phyloP scores from a whole-genome alignment of 208 protist species.

The Borovskyia barvae region DNA sequence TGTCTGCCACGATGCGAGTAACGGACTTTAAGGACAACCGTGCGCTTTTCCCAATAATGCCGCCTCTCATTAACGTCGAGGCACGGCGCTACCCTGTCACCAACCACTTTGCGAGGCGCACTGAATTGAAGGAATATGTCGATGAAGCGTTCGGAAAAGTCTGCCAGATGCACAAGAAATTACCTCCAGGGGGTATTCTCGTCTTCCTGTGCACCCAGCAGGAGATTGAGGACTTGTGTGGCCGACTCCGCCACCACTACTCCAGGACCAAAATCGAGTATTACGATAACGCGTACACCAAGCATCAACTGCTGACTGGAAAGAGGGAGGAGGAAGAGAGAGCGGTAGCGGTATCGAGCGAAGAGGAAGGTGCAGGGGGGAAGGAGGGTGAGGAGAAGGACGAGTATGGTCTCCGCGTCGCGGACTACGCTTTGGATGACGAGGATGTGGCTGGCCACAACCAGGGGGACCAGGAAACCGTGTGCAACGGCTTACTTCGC shows the following conservation, averaged over 20 bases:
- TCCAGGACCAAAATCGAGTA: constrained; percentile 82
- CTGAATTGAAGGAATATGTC: constrained; percentile 93
- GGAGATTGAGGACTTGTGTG: constrained; percentile 94
- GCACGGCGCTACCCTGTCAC: constrained; percentile 96
- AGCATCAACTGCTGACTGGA: constrained; percentile 42
- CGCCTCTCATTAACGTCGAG: constrained; percentile 95
- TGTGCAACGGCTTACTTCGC: constrained; percentile 19
- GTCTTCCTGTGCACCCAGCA: constrained; percentile 97
- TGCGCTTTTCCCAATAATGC: constrained; percentile 92
- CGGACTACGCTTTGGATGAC: constrained; percentile 56
- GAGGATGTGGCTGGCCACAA: constrained; percentile 10
- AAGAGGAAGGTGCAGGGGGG: constrained; percentile 1
- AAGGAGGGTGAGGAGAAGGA: constrained; percentile 22
- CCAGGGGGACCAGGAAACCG: constrained; percentile 17
- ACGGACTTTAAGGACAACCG: constrained; percentile 94
- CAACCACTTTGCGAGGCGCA: constrained; percentile 95
- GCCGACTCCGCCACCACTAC: constrained; percentile 82
- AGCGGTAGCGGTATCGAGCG: constrained; percentile 7
- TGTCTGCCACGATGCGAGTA: constrained; percentile 93
- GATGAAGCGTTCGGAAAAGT: constrained; percentile 94
- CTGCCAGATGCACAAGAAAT: constrained; percentile 95
- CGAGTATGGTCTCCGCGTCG: constrained; percentile 31
- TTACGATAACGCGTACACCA: constrained; percentile 76
- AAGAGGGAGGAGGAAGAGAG: constrained; percentile 49
- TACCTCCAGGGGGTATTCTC: constrained; percentile 97